Evolutionary conservation across 441 rosid genomes (phyloP).

Genomic region (Macaranga tanarius): DNA sequence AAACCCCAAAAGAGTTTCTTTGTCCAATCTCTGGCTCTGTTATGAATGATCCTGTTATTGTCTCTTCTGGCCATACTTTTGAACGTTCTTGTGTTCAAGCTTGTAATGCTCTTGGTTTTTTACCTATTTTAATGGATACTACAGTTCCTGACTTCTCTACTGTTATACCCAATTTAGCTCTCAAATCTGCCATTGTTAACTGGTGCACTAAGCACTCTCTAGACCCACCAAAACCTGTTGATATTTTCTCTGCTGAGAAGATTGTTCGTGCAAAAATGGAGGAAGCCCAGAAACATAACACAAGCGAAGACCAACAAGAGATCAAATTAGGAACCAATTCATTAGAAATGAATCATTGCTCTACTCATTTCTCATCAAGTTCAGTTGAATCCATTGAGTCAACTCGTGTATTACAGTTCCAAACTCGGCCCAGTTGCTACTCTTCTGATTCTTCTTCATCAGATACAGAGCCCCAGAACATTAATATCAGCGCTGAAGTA

Average conservation of each 20-base stretch:
- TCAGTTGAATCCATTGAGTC: conserved; percentile 44
- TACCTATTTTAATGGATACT: conserved; percentile 36
- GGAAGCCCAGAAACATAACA: background rate
- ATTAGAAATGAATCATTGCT: conserved; percentile 34
- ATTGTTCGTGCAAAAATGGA: conserved; percentile 45
- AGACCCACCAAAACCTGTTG: conserved; percentile 51
- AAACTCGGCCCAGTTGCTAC: conserved; percentile 57
- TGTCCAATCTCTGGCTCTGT: conserved; percentile 71
- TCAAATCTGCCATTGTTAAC: conserved; percentile 60
- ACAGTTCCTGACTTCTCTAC: conserved; percentile 57
- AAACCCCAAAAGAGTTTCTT: conserved; percentile 54
- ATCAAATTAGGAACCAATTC: conserved; percentile 21
- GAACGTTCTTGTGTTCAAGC: conserved; percentile 66
- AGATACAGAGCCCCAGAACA: conserved; percentile 40
- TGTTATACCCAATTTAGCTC: conserved; percentile 75
- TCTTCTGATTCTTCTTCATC: conserved; percentile 57
- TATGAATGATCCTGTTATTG: conserved; percentile 86
- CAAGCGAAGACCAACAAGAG: conserved; percentile 12
- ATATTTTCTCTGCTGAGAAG: conserved; percentile 45
- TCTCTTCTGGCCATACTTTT: conserved; percentile 88
- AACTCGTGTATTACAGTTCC: conserved; percentile 35
- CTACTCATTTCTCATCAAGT: conserved; percentile 42
- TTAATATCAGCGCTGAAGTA: background rate
- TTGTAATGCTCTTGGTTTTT: conserved; percentile 53
- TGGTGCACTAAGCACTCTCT: conserved; percentile 53